phyloP scores from a whole-genome alignment of 345 rosid species.

The Euclidium syriacum region DNA sequence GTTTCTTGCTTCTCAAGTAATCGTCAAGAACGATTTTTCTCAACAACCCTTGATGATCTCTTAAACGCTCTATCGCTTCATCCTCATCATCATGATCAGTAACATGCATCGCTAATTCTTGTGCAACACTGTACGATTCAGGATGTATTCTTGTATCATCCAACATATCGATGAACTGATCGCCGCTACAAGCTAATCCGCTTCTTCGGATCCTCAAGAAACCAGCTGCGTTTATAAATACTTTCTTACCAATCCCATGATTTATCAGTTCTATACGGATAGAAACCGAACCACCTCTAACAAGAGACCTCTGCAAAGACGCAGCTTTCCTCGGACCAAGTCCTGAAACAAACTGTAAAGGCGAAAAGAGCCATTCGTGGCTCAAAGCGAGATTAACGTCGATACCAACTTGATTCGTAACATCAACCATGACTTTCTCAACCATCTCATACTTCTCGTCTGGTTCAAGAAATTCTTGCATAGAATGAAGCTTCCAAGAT shows the following conservation, averaged over 20 bases:
- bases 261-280: constrained; percentile 59
- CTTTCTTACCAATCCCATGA: constrained; percentile 75
- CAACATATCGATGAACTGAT: constrained; percentile 71
- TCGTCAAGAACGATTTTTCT: constrained; percentile 41
- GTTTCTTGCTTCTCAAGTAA: constrained; percentile 43
- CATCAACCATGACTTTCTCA: constrained; percentile 80
- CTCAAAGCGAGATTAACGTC: constrained; percentile 69
- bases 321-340: constrained; percentile 89
- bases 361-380: constrained; percentile 82
- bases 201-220: constrained; percentile 76
- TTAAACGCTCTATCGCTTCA: constrained; percentile 70
- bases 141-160: constrained; percentile 94
- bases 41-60: constrained; percentile 55
- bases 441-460: constrained; percentile 76
- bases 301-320: constrained; percentile 76
- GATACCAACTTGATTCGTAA: constrained; percentile 76
- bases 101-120: constrained; percentile 71
- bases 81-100: constrained; percentile 65
- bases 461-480: constrained; percentile 60
- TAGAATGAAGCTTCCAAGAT: constrained; percentile 69
- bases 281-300: constrained; percentile 69
- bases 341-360: constrained; percentile 77
- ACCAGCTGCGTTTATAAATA: constrained; percentile 77
- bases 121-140: constrained; percentile 72
- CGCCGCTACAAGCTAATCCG: constrained; percentile 72